Percentiles rank a stretch among this genome's conserved stretches.
Evolutionary conservation across 2,329 filamentous ascomycete genomes (phyloP).

Genomic region (Trichoderma afroharzianum): DNA sequence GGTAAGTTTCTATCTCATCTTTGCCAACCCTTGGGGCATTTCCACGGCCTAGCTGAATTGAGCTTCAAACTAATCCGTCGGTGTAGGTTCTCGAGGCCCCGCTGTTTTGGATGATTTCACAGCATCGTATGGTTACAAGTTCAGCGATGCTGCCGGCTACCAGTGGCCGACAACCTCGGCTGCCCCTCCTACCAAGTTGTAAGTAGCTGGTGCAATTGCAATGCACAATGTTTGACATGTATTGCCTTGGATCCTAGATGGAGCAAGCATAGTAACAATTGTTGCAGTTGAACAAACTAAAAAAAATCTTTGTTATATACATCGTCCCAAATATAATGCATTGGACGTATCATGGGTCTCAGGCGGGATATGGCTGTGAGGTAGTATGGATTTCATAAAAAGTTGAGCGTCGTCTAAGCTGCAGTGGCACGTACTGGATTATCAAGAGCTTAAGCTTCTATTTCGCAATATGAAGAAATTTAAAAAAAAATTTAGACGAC

Average conservation of each 20-base stretch:
- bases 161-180: conserved; percentile 84
- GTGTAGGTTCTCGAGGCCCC: conserved; percentile 85
- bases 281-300: conserved; percentile 5
- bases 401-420: conserved; percentile 9
- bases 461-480: background rate
- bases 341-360: conserved; percentile 1
- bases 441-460: background rate
- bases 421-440: conserved; percentile 9
- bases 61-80: conserved; percentile 21
- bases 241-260: background rate
- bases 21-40: background rate
- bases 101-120: conserved; percentile 98
- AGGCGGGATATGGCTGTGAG: background rate
- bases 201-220: conserved; percentile 39
- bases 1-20: conserved; percentile 56
- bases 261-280: conserved; percentile 12
- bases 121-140: conserved; percentile 97
- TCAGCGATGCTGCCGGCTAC: conserved; percentile 93
- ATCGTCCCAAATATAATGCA: background rate
- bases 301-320: background rate
- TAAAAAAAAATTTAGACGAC: background rate
- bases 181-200: conserved; percentile 70
- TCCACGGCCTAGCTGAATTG: background rate
- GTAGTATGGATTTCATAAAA: conserved; percentile 4
- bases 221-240: conserved; percentile 18